phyloP scores from a whole-genome alignment of 1,284 basidiomycete genomes.

The Xerocomus minutiporus region DNA sequence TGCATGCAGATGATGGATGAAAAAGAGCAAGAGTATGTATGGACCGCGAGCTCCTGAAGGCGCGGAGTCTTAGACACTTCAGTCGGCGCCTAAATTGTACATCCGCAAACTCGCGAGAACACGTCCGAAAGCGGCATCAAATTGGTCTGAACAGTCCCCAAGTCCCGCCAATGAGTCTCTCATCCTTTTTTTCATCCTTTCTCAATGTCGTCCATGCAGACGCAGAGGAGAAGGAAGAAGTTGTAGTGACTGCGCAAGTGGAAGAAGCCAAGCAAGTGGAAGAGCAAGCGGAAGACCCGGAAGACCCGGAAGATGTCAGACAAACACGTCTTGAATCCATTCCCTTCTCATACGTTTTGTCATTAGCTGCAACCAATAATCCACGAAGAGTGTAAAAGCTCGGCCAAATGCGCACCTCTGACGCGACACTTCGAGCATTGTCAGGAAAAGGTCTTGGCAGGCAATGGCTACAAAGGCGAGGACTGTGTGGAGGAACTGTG shows the following conservation, averaged over 20 bases:
- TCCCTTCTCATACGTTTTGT: neutral
- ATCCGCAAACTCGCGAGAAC: conserved; percentile 26
- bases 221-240: conserved; percentile 44
- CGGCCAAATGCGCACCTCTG: conserved; percentile 63
- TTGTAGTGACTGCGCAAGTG: conserved; percentile 19
- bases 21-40: no score
- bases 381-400: conserved; percentile 71
- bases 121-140: conserved; percentile 2
- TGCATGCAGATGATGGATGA: no score
- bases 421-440: conserved; percentile 89
- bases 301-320: conserved; percentile 80
- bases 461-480: conserved; percentile 81
- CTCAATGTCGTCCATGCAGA: conserved; percentile 56
- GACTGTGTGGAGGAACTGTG: conserved; percentile 90
- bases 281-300: conserved; percentile 25
- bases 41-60: no score
- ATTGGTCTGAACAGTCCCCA: conserved; percentile 8
- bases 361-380: conserved; percentile 60
- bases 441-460: conserved; percentile 78
- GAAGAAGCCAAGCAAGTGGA: conserved; percentile 40
- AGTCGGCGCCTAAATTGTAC: conserved; percentile 21
- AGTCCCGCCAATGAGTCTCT: conserved; percentile 37
- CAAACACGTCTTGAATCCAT: conserved; percentile 1
- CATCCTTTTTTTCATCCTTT: conserved; percentile 63
- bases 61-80: conserved; percentile 8